Conservation (phyloP, 1,284 basidiomycete genomes). For the Coriolopsis trogii region DNA sequence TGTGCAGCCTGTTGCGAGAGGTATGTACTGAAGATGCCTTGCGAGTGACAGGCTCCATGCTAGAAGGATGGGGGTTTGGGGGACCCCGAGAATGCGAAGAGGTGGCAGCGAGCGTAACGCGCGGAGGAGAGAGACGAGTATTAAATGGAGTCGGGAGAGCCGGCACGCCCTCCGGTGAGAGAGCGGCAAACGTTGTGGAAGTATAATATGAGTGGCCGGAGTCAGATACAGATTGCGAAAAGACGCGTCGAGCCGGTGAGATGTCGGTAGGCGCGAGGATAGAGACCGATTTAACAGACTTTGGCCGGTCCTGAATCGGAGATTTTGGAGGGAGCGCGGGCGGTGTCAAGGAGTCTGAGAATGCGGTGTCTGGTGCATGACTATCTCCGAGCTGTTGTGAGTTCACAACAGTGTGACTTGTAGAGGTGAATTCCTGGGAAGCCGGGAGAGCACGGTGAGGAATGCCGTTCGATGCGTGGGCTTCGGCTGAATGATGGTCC, state of each 20-base stretch:
- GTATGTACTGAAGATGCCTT: conserved; percentile 15
- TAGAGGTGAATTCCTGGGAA: no score
- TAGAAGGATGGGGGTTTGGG: conserved; percentile 8
- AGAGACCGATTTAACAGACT: conserved; percentile 25
- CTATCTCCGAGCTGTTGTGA: not conserved
- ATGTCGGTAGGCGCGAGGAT: conserved; percentile 25
- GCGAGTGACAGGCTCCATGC: conserved; percentile 17
- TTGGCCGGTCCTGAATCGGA: conserved; percentile 10
- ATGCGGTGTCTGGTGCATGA: conserved; percentile 1
- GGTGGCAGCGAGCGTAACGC: conserved; percentile 10
- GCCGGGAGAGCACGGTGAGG: conserved; percentile 1
- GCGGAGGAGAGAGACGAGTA: conserved; percentile 13
- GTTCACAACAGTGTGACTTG: not conserved
- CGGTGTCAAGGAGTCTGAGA: conserved; percentile 9
- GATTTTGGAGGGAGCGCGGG: conserved; percentile 23
- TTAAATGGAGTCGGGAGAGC: conserved; percentile 15
- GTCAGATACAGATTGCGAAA: conserved; percentile 24
- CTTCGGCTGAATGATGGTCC: conserved; percentile 1
- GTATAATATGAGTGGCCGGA: conserved; percentile 21
- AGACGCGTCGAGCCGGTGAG: conserved; percentile 15
- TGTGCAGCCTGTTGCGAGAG: conserved; percentile 21
- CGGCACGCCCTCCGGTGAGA: conserved; percentile 22
- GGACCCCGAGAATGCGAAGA: conserved; percentile 14
- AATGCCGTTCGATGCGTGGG: not conserved
- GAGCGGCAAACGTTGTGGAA: conserved; percentile 14